A percentile compares a stretch with the other conserved stretches of the same genome.
Evolutionary conservation across 768 basidiomycete genomes (phyloP).

Genomic region (Boletus rubroflammeus): DNA sequence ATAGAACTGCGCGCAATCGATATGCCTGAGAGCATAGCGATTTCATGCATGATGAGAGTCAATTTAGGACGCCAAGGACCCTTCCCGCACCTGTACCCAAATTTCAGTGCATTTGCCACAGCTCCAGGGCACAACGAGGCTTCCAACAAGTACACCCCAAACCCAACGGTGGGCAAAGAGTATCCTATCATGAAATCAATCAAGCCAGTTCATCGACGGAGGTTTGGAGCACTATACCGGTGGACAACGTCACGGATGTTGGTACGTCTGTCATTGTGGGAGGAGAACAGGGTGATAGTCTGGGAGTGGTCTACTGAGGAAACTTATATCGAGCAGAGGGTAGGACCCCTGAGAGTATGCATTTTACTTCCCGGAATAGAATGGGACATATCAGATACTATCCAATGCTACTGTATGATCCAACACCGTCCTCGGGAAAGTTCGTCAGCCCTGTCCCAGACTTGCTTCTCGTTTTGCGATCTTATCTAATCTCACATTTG

Average conservation of each 20-base stretch:
- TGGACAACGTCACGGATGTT: constrained; percentile 5
- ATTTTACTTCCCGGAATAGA: neutral
- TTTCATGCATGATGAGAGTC: neutral
- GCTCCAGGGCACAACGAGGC: constrained; percentile 6
- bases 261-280: constrained; percentile 7
- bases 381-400: neutral
- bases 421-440: neutral
- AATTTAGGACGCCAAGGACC: neutral
- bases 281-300: neutral
- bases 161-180: constrained; percentile 26
- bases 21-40: constrained; percentile 15
- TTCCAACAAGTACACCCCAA: constrained; percentile 23
- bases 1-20: constrained; percentile 26
- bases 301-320: neutral
- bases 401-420: neutral
- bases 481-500: neutral
- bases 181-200: constrained; percentile 11
- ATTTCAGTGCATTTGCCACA: constrained; percentile 20
- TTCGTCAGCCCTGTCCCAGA: neutral
- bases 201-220: neutral
- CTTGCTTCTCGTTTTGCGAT: neutral
- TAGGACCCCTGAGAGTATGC: constrained; percentile 2
- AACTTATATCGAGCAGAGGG: neutral
- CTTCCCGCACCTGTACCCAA: constrained; percentile 25
- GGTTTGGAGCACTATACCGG: constrained; percentile 2